Evolutionary conservation across 305 asterid species (phyloP).

Genomic region (Caryopteris hybrid): DNA sequence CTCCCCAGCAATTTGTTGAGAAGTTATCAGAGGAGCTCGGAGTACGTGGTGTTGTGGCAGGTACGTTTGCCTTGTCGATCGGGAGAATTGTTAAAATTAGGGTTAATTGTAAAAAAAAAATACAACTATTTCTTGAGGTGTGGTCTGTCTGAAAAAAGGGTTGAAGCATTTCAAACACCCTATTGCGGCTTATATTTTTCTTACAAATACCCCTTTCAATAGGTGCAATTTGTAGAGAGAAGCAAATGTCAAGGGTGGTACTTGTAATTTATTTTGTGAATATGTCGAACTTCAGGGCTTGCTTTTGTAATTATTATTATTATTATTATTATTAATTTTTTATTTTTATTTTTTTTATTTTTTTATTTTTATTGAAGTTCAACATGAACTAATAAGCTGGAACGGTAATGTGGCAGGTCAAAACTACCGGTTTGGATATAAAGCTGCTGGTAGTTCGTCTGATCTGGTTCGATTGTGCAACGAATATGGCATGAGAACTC

Average conservation of each 20-base stretch:
- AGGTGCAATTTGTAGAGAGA: too few species aligned
- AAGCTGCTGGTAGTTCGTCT: conserved; percentile 72
- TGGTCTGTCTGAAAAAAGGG: background rate
- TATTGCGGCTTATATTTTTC: too few species aligned
- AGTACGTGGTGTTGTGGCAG: conserved; percentile 88
- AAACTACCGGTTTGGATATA: conserved; percentile 90
- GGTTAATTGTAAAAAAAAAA: background rate
- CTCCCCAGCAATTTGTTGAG: conserved; percentile 80
- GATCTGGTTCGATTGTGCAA: conserved; percentile 65
- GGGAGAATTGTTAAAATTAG: background rate
- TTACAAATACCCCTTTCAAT: too few species aligned
- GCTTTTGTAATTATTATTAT: background rate
- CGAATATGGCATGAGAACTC: conserved; percentile 64
- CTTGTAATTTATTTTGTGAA: too few species aligned
- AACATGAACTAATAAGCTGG: background rate
- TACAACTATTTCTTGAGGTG: background rate
- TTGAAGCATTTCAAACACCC: too few species aligned
- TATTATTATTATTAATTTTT: too few species aligned
- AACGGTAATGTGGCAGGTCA: conserved; percentile 46
- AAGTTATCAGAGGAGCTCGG: conserved; percentile 78
- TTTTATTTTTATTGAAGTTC: background rate
- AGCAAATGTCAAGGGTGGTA: too few species aligned
- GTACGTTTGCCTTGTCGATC: conserved; percentile 27
- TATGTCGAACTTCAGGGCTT: too few species aligned
- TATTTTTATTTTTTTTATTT: too few species aligned